phyloP scores from a whole-genome alignment of 495 filamentous ascomycete genomes.

The Terfezia boudieri region DNA sequence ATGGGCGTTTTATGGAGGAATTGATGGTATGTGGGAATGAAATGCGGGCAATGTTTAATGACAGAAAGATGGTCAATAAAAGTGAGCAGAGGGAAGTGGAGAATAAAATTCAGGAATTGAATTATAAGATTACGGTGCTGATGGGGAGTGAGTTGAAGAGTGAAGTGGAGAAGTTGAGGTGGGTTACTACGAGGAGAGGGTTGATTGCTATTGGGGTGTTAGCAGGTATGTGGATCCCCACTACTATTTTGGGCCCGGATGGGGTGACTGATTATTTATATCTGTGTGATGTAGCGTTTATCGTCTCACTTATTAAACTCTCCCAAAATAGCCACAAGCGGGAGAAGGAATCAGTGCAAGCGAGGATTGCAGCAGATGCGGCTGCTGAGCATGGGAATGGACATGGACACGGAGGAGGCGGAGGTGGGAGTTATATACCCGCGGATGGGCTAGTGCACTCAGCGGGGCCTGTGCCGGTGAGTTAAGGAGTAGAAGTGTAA shows the following conservation, averaged over 20 bases:
- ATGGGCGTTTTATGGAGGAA: conserved; percentile 62
- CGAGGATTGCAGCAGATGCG: not conserved
- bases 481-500: too few relatives aligned
- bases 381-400: not conserved
- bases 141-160: conserved; percentile 71
- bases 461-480: too few relatives aligned
- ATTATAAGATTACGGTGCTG: conserved; percentile 75
- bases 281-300: not conserved
- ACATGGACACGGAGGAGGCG: too few relatives aligned
- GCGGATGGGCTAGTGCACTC: too few relatives aligned
- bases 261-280: not conserved
- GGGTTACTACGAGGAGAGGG: conserved; percentile 72
- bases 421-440: too few relatives aligned
- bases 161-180: conserved; percentile 74
- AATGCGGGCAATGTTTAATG: conserved; percentile 85
- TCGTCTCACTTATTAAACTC: not conserved
- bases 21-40: conserved; percentile 62
- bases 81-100: conserved; percentile 69
- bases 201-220: conserved; percentile 44
- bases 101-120: conserved; percentile 66
- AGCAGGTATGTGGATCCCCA: conserved; percentile 10
- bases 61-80: conserved; percentile 75
- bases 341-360: not conserved
- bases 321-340: not conserved
- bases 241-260: not conserved